Base-by-base conservation (phyloP, 2,329 filamentous ascomycete genomes). In the Alternaria infectoria region DNA sequence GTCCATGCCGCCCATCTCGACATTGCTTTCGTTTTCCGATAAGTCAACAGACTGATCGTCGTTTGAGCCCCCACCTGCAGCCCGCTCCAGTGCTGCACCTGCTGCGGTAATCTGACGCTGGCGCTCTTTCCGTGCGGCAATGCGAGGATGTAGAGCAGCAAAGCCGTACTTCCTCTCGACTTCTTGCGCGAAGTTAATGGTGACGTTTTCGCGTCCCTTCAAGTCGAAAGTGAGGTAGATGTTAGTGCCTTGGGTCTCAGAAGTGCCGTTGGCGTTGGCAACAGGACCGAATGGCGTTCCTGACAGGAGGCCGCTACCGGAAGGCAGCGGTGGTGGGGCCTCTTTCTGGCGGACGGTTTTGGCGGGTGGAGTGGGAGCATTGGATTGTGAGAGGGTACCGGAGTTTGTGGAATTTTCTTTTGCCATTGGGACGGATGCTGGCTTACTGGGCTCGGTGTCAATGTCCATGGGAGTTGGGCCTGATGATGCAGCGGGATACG, bases 131-230 rank as follows among this genome's bases (percentile, higher is more conserved):
- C 96, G 93, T 30, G 94, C 94, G 2, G 96, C 96, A 66, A 96
- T 86, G 8, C 94, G 91, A 28, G 96, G 96, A 77, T 98, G 94
- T 36, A 98, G 85, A 0, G 95, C 96, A 65, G 96, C 93, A 85
- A 95, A 97, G 23, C 96, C 96, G 78, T 97, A 98, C 66, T 91
- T 91, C 67, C 96, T 93, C 80, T 97, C 93, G 11, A 96, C 96
- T 80, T 98, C 86, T 47, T 93, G 92, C 74, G 95, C 94, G 69
- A 98, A 97, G 79, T 98, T 98, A 81, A 99, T 89, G 65, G 96
- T 95, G 69, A 95, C 93, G 78, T 97, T 97, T 36, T 88, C 91
- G 71, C 92, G 89, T 44, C 93, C 92, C 61, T 90, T 88, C 43
- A 99, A 86, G 0, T 92, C 89, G 61, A 99, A 90, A 59, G 91